Percentiles rank a stretch among this genome's conserved stretches.
Conservation (phyloP, 1,284 basidiomycete species). For the Entoloma clypeatum region DNA sequence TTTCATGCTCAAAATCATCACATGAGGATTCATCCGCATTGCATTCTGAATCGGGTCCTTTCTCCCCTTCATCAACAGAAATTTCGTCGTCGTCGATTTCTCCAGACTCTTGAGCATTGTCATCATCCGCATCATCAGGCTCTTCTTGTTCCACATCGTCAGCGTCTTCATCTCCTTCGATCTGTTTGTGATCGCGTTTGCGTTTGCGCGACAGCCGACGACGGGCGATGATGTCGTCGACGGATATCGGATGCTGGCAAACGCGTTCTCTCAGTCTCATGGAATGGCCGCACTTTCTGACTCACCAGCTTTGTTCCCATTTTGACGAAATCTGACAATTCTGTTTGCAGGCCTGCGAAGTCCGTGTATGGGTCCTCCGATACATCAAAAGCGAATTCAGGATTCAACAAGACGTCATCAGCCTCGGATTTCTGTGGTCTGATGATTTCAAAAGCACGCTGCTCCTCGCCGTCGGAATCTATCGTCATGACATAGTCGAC, state of each 20-base stretch:
- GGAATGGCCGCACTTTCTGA: slow-evolving; percentile 6
- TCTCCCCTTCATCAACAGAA: slow-evolving; percentile 31
- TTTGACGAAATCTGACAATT: slow-evolving; percentile 53
- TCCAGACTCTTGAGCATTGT: slow-evolving; percentile 29
- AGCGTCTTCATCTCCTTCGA: slow-evolving; percentile 27
- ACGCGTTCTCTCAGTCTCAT: no score
- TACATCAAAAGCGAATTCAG: slow-evolving; percentile 80
- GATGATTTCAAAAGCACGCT: slow-evolving; percentile 15
- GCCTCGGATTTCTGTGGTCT: slow-evolving; percentile 20
- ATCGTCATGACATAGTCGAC: slow-evolving; percentile 77
- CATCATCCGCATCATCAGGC: slow-evolving; percentile 34
- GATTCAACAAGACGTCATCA: slow-evolving; percentile 69
- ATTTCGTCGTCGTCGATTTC: slow-evolving; percentile 29
- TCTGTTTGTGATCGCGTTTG: slow-evolving; percentile 43
- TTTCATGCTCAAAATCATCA: slow-evolving; percentile 61
- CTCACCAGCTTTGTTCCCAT: slow-evolving; percentile 64
- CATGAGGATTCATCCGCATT: slow-evolving; percentile 38
- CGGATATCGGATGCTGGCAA: slow-evolving; percentile 79
- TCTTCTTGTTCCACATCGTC: slow-evolving; percentile 35
- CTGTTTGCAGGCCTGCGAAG: slow-evolving; percentile 38
- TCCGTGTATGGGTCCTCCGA: slow-evolving; percentile 66
- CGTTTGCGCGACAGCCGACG: slow-evolving; percentile 56
- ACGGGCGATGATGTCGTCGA: slow-evolving; percentile 88
- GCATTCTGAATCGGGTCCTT: slow-evolving; percentile 34
- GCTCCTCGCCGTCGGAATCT: slow-evolving; percentile 70